Conservation (phyloP, 1,284 basidiomycete genomes). For the Malassezia dermatis region DNA sequence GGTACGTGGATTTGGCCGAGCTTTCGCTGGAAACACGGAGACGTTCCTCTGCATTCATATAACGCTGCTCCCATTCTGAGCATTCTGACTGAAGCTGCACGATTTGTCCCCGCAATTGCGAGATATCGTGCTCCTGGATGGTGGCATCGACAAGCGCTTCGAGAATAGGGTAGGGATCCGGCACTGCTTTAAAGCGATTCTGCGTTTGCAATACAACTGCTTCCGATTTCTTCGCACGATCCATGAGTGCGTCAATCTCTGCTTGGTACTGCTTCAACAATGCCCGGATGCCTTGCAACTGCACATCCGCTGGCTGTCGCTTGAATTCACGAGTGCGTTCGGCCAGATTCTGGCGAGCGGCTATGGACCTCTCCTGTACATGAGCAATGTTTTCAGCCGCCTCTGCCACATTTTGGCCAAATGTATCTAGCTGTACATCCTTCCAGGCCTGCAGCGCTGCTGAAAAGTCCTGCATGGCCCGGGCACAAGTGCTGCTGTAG, state of each 20-base stretch:
- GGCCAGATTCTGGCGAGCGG: constrained; percentile 35
- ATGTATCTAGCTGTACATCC: constrained; percentile 22
- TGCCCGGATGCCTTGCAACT: constrained; percentile 36
- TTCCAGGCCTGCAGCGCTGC: constrained; percentile 30
- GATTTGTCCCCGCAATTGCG: background rate
- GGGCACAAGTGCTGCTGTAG: background rate
- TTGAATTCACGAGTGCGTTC: constrained; percentile 44
- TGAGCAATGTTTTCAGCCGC: constrained; percentile 22
- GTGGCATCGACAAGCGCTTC: constrained; percentile 63
- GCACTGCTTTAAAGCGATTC: constrained; percentile 65
- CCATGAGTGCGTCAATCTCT: constrained; percentile 88
- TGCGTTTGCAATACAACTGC: constrained; percentile 76
- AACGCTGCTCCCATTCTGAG: background rate
- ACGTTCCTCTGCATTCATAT: constrained; percentile 9
- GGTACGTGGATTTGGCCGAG: background rate
- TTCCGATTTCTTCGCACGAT: constrained; percentile 78
- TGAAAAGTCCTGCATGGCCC: constrained; percentile 22
- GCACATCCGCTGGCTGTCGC: constrained; percentile 26
- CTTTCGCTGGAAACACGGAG: background rate
- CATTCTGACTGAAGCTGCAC: background rate
- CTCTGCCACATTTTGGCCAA: constrained; percentile 23
- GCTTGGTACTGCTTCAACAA: constrained; percentile 61
- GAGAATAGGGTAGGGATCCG: constrained; percentile 88
- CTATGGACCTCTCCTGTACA: constrained; percentile 30
- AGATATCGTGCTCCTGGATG: background rate